Percentiles rank a stretch among this genome's conserved stretches.
phyloP scores from a whole-genome alignment of 352 stramenopile species.

The Pythium dissimile region DNA sequence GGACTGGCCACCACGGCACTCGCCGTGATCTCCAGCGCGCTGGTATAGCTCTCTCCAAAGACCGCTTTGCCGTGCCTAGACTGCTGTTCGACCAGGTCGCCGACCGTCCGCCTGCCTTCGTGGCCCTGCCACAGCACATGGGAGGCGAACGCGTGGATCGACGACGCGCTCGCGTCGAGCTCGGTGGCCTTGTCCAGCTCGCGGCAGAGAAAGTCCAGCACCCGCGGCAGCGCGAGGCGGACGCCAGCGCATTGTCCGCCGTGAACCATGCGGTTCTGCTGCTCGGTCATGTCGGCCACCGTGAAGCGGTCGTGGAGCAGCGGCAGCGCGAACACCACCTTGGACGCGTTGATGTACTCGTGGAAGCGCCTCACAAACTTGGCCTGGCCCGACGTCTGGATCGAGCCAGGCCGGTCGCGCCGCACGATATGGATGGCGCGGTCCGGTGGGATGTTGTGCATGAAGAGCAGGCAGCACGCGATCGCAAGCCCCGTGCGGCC shows the following conservation, averaged over 20 bases:
- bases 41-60: constrained; percentile 8
- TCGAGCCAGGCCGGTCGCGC: constrained; percentile 64
- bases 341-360: constrained; percentile 63
- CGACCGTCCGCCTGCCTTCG: not conserved
- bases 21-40: not conserved
- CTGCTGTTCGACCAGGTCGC: constrained; percentile 5
- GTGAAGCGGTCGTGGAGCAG: constrained; percentile 73
- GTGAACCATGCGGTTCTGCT: constrained; percentile 63
- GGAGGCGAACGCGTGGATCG: constrained; percentile 15
- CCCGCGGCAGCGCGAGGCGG: constrained; percentile 38
- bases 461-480: constrained; percentile 80
- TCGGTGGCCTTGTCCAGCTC: constrained; percentile 38
- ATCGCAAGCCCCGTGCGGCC: constrained; percentile 85
- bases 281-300: constrained; percentile 54
- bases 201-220: constrained; percentile 59
- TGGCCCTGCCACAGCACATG: constrained; percentile 17
- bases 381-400: constrained; percentile 69
- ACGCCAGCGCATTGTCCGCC: constrained; percentile 25
- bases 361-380: constrained; percentile 79
- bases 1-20: not conserved
- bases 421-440: constrained; percentile 72
- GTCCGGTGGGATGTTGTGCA: constrained; percentile 70
- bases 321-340: constrained; percentile 72
- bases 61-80: constrained; percentile 15
- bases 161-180: constrained; percentile 15